phyloP scores from a whole-genome alignment of 1,284 basidiomycete species.

The Pseudomicrostroma phylloplanum region DNA sequence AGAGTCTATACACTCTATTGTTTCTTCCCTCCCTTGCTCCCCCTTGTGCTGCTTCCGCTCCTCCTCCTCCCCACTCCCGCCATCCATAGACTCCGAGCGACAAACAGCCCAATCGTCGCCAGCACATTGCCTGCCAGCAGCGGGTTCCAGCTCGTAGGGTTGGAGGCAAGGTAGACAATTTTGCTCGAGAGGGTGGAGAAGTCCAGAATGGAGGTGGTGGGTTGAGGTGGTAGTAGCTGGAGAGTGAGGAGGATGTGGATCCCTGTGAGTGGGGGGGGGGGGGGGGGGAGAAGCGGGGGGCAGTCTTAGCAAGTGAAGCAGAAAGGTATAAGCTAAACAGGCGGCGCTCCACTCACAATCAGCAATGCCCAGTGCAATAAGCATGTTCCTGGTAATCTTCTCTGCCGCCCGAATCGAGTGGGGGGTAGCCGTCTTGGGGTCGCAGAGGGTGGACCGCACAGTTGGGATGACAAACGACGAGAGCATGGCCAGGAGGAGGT shows the following conservation, averaged over 20 bases:
- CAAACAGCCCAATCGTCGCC: neutral
- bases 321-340: neutral
- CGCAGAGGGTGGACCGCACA: neutral
- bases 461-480: neutral
- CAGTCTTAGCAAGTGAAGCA: neutral
- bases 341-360: neutral
- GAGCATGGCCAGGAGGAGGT: slow-evolving; percentile 2
- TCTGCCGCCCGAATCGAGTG: neutral
- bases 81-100: neutral
- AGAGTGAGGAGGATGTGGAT: neutral
- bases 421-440: neutral
- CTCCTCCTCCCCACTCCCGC: neutral
- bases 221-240: neutral
- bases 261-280: neutral
- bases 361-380: neutral
- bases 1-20: too few species aligned
- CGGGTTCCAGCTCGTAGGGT: neutral
- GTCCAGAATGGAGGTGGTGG: neutral
- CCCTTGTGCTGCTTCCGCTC: neutral
- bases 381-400: neutral
- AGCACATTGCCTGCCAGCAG: neutral
- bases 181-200: neutral
- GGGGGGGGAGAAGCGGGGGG: neutral
- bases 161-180: neutral
- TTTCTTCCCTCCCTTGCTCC: neutral